phyloP scores from a whole-genome alignment of 1,139 yeast genomes.

The Yamadazyma dushanensis region DNA sequence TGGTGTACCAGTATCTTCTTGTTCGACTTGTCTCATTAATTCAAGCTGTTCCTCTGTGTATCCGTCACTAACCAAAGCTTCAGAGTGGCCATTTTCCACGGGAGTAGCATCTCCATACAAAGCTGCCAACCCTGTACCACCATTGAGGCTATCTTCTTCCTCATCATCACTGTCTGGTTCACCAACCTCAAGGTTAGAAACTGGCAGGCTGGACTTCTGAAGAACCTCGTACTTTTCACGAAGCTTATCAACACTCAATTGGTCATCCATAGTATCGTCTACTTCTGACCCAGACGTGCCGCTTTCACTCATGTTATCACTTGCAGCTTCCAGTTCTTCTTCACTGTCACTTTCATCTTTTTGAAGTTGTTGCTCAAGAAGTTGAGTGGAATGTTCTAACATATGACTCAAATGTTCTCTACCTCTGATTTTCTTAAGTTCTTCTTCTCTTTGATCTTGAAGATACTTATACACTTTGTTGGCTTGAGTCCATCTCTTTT shows the following conservation, averaged over 20 bases:
- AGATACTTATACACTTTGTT: constrained; percentile 70
- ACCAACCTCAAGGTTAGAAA: constrained; percentile 15
- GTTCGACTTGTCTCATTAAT: constrained; percentile 24
- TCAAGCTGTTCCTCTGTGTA: constrained; percentile 38
- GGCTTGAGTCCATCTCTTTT: constrained; percentile 89
- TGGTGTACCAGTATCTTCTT: constrained; percentile 18
- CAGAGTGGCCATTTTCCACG: constrained; percentile 4
- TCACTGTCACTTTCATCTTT: constrained; percentile 30
- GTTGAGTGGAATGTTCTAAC: constrained; percentile 86
- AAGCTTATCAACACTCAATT: constrained; percentile 66
- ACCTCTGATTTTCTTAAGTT: constrained; percentile 72
- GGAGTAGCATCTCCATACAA: constrained; percentile 24
- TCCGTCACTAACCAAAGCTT: constrained; percentile 16
- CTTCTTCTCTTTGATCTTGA: constrained; percentile 60
- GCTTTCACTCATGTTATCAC: constrained; percentile 22
- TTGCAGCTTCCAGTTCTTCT: constrained; percentile 19
- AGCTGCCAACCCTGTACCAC: constrained; percentile 31
- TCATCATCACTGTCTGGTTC: constrained; percentile 13
- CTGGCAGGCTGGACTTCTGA: constrained; percentile 21
- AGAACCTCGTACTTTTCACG: constrained; percentile 56
- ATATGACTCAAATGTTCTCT: constrained; percentile 86
- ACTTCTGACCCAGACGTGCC: constrained; percentile 25
- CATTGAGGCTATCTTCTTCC: constrained; percentile 8
- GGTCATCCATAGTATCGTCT: constrained; percentile 45
- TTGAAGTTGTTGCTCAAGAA: constrained; percentile 79